Evolutionary conservation across 306 rosid species (phyloP), one percentile per base, ranked within the genome.

Genomic region (Sophora flavescens): DNA sequence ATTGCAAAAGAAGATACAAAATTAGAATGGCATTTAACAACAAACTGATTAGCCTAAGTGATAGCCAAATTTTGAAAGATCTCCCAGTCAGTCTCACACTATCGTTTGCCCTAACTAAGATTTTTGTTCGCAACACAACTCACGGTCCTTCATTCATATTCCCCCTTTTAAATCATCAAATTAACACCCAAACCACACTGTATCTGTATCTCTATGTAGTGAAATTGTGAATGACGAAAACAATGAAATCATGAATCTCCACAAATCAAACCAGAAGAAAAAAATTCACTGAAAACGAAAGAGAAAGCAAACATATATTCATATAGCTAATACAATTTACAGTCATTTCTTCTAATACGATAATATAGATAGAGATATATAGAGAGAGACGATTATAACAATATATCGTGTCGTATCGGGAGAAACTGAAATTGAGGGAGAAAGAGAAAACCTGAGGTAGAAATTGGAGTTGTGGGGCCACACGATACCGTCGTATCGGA

Each of bases 361-460:
- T 0, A 18, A 15, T 30, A 30, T 1, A 28, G 30, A 28, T 1
- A 42, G 48, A 42, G 48, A 42, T 3, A 42, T 38, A n/a, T 22
- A 4, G n/a, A 7, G 17, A 6, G 41, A 32, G 17, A 4, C 3
- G 4, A 13, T 60, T 14, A 32, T 15, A 4, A 35, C 9, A 13
- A 18, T 63, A 16, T 16, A 7, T 54, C 35, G 2, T 56, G 45
- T 47, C 8, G 16, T 47, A 47, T 47, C 6, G 52, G 52, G 52
- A 47, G 52, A 47, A 47, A 3, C 13, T 47, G 52, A 11, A 44
- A 9, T 44, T 13, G 52, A 47, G 6, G 22, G 22, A 65, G 35
- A 22, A 4, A 65, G 8, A 57, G 14, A 65, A 14, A 44, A 28
- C 80, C 78, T 60, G 60, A 16, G 47, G 14, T 28, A 42, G 47